These are phyloP conservation scores for Penicillium bovifimosum DNA, from an alignment of 495 filamentous ascomycete genomes.

Conservation along the genomic window DNA sequence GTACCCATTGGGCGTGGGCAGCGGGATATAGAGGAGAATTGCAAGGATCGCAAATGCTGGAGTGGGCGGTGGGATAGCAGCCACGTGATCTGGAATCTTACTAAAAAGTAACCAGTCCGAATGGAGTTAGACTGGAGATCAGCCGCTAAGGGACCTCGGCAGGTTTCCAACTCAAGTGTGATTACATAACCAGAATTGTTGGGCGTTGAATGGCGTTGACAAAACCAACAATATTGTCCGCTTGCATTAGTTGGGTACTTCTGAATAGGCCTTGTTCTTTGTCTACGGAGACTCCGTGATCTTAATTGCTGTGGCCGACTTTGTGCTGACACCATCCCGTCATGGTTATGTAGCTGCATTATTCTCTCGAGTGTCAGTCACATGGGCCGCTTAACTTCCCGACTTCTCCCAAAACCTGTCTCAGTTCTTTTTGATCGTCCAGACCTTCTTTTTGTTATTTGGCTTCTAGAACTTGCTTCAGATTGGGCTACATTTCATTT, in stretches of 20 bases:
- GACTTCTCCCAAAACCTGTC: conserved; percentile 18
- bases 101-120: not conserved
- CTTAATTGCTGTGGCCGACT: not conserved
- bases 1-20: conserved; percentile 34
- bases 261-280: not conserved
- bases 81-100: not conserved
- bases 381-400: conserved; percentile 35
- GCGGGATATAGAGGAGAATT: conserved; percentile 14
- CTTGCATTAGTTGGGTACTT: not conserved
- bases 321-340: not conserved
- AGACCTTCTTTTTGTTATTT: not conserved
- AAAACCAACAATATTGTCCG: conserved; percentile 1
- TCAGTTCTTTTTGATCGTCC: conserved; percentile 8
- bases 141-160: conserved; percentile 15
- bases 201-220: conserved; percentile 5
- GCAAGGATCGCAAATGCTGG: conserved; percentile 1
- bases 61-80: conserved; percentile 4
- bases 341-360: not conserved
- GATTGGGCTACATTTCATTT: conserved; percentile 4
- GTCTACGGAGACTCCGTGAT: not conserved
- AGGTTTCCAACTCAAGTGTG: not conserved
- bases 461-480: not conserved
- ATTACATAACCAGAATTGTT: conserved; percentile 3
- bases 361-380: conserved; percentile 23
- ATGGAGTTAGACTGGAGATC: conserved; percentile 11